Evolutionary conservation across 2,329 filamentous ascomycete species (phyloP), one percentile per base, ranked within the genome.

Genomic region (Aspergillus neotritici): DNA sequence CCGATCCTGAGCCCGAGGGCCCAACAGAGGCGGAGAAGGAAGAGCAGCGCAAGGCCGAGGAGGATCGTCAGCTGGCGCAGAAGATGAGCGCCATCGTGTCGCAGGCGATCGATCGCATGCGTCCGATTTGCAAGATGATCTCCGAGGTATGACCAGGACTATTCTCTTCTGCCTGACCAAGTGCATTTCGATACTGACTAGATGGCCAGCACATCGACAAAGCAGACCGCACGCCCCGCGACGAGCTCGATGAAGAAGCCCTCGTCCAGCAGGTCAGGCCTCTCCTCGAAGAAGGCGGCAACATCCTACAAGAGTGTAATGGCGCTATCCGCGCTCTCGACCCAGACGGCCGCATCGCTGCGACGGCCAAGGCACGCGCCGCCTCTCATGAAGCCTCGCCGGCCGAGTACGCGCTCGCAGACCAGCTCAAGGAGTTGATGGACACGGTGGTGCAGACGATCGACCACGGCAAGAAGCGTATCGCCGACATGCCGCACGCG

Each of bases 401-500:
- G 0, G 87, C 94, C 61, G 88, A 96, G 67, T 84, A 88, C 58
- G 82, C 82, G 47, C 80, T 95, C 12, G 89, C 90, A 4, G 88
- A 95, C 45, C 71, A 83, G 8, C 79, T 95, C 54, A 94, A 94
- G 73, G 87, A 81, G 70, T 76, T 95, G 46, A 91, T 89, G 0
- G 83, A 83, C 14, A 83, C 80, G 17, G 86, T 96, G 15, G 83
- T 86, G 36, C 82, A 83, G 57, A 87, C 84, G 16, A 91, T 96
- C 55, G 89, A 96, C 61, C 83, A 84, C 51, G 86, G 86, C 17
- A 93, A 90, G 80, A 86, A 84, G 72, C 86, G 87, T 74, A 86
- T 95, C 48, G 82, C 86, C 60, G 86, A 87, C 61, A 93, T 95
- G 86, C 89, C 90, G 5, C 86, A 94, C 54, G 90, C 88, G 34